These are phyloP conservation scores for Alternaria arbusti DNA, from an alignment of 2,329 filamentous ascomycete genomes.

Conservation along the genomic window DNA sequence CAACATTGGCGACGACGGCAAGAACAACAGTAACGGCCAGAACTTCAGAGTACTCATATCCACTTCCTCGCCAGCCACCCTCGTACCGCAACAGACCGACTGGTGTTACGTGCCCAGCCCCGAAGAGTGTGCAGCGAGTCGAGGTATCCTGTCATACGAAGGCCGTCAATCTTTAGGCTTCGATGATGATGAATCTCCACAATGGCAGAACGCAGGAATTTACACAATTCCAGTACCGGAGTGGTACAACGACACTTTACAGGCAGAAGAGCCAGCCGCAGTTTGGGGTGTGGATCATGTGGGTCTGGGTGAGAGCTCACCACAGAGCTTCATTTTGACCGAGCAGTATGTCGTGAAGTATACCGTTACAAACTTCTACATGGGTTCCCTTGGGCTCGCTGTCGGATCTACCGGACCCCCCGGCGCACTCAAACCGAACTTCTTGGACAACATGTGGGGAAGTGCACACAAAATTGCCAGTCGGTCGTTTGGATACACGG, in stretches of 20 bases:
- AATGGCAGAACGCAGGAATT: constrained; percentile 23
- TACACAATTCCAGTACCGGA: constrained; percentile 26
- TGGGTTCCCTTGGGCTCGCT: constrained; percentile 42
- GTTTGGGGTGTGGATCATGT: constrained; percentile 31
- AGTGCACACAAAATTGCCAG: constrained; percentile 25
- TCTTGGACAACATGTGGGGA: constrained; percentile 27
- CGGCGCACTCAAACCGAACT: constrained; percentile 17
- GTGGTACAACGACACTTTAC: constrained; percentile 21
- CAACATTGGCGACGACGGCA: constrained; percentile 41
- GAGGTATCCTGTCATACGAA: constrained; percentile 33
- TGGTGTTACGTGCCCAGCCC: constrained; percentile 29
- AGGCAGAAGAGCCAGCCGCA: constrained; percentile 15
- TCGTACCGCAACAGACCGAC: constrained; percentile 31
- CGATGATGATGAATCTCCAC: constrained; percentile 7
- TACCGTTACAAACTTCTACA: constrained; percentile 30
- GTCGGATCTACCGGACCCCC: constrained; percentile 12
- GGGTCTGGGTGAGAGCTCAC: constrained; percentile 32
- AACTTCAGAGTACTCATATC: constrained; percentile 45
- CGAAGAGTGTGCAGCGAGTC: constrained; percentile 31
- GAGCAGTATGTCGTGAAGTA: constrained; percentile 29
- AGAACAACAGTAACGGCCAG: constrained; percentile 40
- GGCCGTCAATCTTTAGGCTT: constrained; percentile 28
- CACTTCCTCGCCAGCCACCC: constrained; percentile 33
- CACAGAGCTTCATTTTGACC: constrained; percentile 12
- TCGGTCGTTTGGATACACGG: constrained; percentile 42